These are phyloP conservation scores for Urochloa ruziziensis DNA, from an alignment of 176 grass and related monocot genomes.

Conservation along the genomic window DNA sequence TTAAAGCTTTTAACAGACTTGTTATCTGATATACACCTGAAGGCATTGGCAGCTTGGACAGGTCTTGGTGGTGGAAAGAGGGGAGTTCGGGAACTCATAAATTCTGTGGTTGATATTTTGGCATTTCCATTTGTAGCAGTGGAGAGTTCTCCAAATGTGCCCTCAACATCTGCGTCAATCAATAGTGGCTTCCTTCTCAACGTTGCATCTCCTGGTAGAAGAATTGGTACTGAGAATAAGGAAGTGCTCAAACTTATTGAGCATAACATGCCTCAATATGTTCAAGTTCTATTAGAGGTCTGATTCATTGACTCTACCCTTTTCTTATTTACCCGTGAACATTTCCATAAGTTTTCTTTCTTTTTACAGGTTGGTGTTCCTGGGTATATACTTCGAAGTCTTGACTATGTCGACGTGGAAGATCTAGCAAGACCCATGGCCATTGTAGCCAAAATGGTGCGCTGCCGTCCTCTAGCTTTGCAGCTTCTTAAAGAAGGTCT, in stretches of 20 bases:
- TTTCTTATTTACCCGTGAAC: not conserved
- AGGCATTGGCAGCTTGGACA: constrained; percentile 60
- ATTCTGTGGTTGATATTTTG: constrained; percentile 82
- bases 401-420: constrained; percentile 72
- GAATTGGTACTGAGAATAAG: constrained; percentile 73
- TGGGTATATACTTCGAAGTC: constrained; percentile 58
- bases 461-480: constrained; percentile 66
- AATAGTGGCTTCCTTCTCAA: constrained; percentile 96
- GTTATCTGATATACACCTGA: constrained; percentile 67
- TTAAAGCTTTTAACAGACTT: constrained; percentile 76
- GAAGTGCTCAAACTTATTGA: constrained; percentile 81
- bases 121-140: constrained; percentile 96
- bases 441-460: constrained; percentile 96
- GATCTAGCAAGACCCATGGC: constrained; percentile 74
- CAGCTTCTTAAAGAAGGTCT: constrained; percentile 88
- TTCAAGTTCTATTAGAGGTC: constrained; percentile 84
- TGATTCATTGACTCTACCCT: not conserved
- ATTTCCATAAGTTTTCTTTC: constrained; percentile 20
- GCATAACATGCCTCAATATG: constrained; percentile 64
- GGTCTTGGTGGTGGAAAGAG: constrained; percentile 81
- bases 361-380: constrained; percentile 62
- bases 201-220: constrained; percentile 64
- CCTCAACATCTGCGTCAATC: constrained; percentile 74
- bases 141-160: constrained; percentile 81
- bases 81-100: constrained; percentile 82